Conservation (phyloP, 106 monocot genomes). For the Agapanthus africanus region DNA sequence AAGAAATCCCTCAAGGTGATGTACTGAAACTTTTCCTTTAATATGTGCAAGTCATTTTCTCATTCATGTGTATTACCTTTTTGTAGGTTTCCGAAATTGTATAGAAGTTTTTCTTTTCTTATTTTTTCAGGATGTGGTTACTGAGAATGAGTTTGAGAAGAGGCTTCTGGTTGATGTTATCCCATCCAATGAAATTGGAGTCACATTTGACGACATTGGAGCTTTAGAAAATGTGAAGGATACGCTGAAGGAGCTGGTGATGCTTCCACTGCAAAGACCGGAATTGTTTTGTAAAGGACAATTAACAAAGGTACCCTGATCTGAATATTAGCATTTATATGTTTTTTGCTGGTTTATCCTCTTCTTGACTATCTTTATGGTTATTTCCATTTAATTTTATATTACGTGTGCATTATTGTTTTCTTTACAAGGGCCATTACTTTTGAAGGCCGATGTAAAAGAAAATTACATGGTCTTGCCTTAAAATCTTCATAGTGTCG, state of each 20-base stretch:
- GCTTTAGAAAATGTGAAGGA: constrained; percentile 96
- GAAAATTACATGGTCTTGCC: too few relatives aligned
- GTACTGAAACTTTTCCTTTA: constrained; percentile 14
- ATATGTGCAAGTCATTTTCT: constrained; percentile 3
- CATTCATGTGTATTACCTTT: constrained; percentile 26
- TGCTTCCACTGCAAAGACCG: constrained; percentile 98
- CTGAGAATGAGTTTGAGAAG: constrained; percentile 99
- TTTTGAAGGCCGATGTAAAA: too few relatives aligned
- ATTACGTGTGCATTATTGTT: too few relatives aligned
- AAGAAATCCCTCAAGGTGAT: constrained; percentile 78
- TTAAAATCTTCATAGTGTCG: too few relatives aligned
- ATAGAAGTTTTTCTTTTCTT: not conserved
- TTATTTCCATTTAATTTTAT: not conserved
- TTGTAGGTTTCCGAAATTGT: constrained; percentile 1
- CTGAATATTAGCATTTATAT: not conserved
- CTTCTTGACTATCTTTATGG: not conserved
- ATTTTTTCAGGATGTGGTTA: constrained; percentile 70
- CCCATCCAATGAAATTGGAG: constrained; percentile 92
- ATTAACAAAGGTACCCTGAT: constrained; percentile 72
- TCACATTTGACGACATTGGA: constrained; percentile 96
- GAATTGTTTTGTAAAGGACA: constrained; percentile 97
- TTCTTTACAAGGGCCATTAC: not conserved
- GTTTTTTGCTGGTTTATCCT: not conserved
- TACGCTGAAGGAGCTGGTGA: constrained; percentile 93
- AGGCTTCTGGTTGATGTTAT: constrained; percentile 91